These are phyloP conservation scores for Ganoderma multipileum DNA, from an alignment of 1,284 basidiomycete species.

Conservation along the genomic window DNA sequence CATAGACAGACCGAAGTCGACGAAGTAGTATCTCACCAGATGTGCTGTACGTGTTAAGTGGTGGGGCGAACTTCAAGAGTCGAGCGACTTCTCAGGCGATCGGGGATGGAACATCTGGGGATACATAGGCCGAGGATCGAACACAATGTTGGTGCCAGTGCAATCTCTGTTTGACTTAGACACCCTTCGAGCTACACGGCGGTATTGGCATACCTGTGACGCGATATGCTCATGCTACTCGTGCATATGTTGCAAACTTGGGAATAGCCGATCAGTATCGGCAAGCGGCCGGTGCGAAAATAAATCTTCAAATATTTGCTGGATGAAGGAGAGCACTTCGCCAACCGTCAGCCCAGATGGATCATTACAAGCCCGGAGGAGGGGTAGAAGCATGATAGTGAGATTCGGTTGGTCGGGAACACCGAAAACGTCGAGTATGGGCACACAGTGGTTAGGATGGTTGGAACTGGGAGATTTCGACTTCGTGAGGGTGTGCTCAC, in stretches of 20 bases:
- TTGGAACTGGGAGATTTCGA: slow-evolving; percentile 28
- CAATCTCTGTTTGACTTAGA: slow-evolving; percentile 42
- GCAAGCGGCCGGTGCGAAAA: not conserved
- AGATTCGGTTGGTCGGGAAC: slow-evolving; percentile 4
- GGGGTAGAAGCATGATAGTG: slow-evolving; percentile 33
- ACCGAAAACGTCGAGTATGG: slow-evolving; percentile 34
- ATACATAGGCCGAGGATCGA: slow-evolving; percentile 41
- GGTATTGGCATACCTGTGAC: slow-evolving; percentile 30
- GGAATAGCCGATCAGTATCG: not conserved
- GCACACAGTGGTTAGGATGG: slow-evolving; percentile 38
- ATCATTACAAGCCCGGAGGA: slow-evolving; percentile 29
- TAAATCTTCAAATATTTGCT: slow-evolving; percentile 33
- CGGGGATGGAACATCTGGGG: slow-evolving; percentile 37
- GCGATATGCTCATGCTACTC: slow-evolving; percentile 29
- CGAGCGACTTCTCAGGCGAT: slow-evolving; percentile 15
- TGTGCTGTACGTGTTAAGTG: slow-evolving; percentile 30
- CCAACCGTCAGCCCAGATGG: slow-evolving; percentile 30
- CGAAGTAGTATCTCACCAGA: slow-evolving; percentile 40
- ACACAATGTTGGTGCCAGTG: slow-evolving; percentile 44
- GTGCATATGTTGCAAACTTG: slow-evolving; percentile 34
- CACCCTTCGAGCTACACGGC: slow-evolving; percentile 29
- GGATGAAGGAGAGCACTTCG: slow-evolving; percentile 32
- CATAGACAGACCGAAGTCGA: slow-evolving; percentile 46
- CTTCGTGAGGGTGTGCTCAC: slow-evolving; percentile 15
- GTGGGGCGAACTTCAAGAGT: slow-evolving; percentile 28